phyloP scores from a whole-genome alignment of 2,329 filamentous ascomycete genomes.

The Fusarium austroafricanum region DNA sequence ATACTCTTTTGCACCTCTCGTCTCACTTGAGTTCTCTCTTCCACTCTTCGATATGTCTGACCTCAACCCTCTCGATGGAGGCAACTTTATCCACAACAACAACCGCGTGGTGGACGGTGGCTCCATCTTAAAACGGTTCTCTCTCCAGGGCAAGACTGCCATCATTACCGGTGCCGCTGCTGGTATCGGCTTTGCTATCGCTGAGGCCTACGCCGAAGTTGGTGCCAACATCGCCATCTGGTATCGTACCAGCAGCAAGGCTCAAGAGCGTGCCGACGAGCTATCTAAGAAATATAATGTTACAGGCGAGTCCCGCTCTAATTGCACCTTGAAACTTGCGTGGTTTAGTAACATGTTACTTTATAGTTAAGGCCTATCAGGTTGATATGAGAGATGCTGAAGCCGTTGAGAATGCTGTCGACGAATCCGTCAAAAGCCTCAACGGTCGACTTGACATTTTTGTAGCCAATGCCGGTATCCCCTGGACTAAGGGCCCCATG shows the following conservation, averaged over 20 bases:
- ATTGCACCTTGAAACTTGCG: neutral
- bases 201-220: conserved; percentile 71
- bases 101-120: conserved; percentile 40
- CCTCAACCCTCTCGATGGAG: conserved; percentile 41
- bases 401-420: conserved; percentile 60
- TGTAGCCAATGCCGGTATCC: conserved; percentile 79
- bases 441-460: conserved; percentile 80
- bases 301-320: conserved; percentile 60
- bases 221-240: conserved; percentile 76
- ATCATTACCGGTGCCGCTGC: conserved; percentile 73
- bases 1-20: neutral
- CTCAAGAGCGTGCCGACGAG: conserved; percentile 67
- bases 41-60: conserved; percentile 30
- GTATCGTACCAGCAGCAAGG: conserved; percentile 74
- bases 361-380: conserved; percentile 68
- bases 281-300: conserved; percentile 73
- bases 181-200: conserved; percentile 73
- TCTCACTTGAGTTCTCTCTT: neutral
- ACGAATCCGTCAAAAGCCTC: conserved; percentile 69
- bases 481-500: conserved; percentile 75
- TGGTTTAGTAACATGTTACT: conserved; percentile 19
- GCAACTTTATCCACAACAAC: conserved; percentile 44
- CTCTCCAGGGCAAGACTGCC: conserved; percentile 73
- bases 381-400: conserved; percentile 67
- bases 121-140: conserved; percentile 59